These are phyloP conservation scores for Huntiella savannae DNA, from an alignment of 2,329 filamentous ascomycete genomes.

Conservation along the genomic window DNA sequence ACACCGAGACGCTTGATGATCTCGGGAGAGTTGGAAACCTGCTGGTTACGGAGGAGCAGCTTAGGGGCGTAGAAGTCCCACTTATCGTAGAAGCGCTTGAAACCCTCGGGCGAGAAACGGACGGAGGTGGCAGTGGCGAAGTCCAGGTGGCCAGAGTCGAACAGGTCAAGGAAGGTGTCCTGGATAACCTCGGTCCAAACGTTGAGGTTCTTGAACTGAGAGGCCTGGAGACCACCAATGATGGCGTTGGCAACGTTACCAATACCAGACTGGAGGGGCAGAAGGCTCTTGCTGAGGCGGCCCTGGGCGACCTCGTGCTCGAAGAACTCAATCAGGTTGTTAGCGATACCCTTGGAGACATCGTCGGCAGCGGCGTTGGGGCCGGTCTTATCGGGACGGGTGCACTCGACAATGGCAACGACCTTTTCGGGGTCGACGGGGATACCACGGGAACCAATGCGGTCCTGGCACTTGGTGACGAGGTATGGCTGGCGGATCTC, in stretches of 20 bases:
- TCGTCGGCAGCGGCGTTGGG: conserved; percentile 63
- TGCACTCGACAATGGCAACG: conserved; percentile 65
- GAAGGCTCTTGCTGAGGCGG: conserved; percentile 55
- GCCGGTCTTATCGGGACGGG: conserved; percentile 58
- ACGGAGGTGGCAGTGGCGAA: conserved; percentile 82
- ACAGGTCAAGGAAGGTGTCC: conserved; percentile 82
- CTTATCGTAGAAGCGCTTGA: conserved; percentile 75
- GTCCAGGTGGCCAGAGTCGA: conserved; percentile 71
- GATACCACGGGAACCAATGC: conserved; percentile 67
- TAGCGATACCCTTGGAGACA: conserved; percentile 51
- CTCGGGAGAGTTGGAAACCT: conserved; percentile 76
- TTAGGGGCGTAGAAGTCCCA: conserved; percentile 67
- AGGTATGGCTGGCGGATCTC: conserved; percentile 69
- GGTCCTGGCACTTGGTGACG: conserved; percentile 68
- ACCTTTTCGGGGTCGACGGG: conserved; percentile 72
- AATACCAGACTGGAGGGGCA: conserved; percentile 73
- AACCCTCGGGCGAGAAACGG: conserved; percentile 77
- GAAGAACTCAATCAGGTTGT: conserved; percentile 62
- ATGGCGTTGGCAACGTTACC: conserved; percentile 90
- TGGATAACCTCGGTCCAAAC: conserved; percentile 91
- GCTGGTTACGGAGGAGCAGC: conserved; percentile 70
- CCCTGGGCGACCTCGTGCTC: conserved; percentile 69
- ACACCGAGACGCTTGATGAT: conserved; percentile 74
- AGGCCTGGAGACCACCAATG: conserved; percentile 61
- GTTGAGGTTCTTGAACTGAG: conserved; percentile 71